Base-by-base conservation (phyloP, 2,329 filamentous ascomycete genomes). In the Nannizzia gypsea region DNA sequence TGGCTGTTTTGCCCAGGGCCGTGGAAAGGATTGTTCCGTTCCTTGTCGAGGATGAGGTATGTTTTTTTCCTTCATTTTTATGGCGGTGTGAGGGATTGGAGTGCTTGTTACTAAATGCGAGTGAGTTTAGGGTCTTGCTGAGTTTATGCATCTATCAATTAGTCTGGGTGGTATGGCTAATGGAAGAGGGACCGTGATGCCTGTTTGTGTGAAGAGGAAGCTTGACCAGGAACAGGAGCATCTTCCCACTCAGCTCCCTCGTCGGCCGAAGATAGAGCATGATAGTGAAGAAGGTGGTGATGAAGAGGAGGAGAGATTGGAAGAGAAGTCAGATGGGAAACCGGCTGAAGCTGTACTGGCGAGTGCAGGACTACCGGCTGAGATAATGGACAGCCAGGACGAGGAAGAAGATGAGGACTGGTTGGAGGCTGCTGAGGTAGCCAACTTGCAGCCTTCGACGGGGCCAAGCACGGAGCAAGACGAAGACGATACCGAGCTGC, bases 1-100 rank as follows among this genome's bases (percentile, higher is more conserved):
- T 77, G 66, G 66, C 67, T 1, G 44, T 68, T 59, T 59, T 62
- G 24, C 67, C 64, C 59, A 68, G 69, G 38, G 62, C 60, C 58
- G 66, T 65, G 38, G 67, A 67, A 58, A 67, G 69, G 38, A 69
- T 75, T 48, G 67, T 76, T 15, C 66, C 72, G 2, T 78, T 78
- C 63, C 60, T 67, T 15, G 74, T 78, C 63, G 66, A 69, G 34
- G 64, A 66, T 63, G 75, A 76, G 61, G 59, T 56, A 56, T 28
- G 54, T 38, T 15, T 31, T 9, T 20, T 34, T 11, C n/a, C n/a
- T n/a, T n/a, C n/a, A 11, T 34, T 11, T 36, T 36, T 36, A 13
- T 36, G 0, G 31, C 9, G 31, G 9, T 15, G 13, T 56, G 3
- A 46, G n/a, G n/a, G n/a, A n/a, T n/a, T 11, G 24, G 26, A 13